Evolutionary conservation across 371 early-diverging fungal species (phyloP).

Genomic region (Apophysomyces elegans): DNA sequence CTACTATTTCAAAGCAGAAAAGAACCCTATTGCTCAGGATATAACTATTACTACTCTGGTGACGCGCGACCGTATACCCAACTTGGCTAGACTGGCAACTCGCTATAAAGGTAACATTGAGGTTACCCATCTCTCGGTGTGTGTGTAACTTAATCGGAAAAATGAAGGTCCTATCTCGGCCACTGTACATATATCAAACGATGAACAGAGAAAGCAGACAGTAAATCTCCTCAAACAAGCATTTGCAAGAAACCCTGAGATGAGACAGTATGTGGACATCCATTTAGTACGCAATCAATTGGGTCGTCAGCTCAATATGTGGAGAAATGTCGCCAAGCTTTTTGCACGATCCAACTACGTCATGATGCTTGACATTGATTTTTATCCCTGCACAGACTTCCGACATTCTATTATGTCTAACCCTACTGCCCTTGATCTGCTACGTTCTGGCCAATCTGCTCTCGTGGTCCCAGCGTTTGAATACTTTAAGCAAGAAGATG

Average conservation of each 20-base stretch:
- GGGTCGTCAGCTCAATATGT: constrained; percentile 64
- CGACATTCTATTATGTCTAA: constrained; percentile 45
- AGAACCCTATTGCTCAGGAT: constrained; percentile 36
- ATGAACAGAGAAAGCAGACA: constrained; percentile 47
- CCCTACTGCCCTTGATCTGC: constrained; percentile 34
- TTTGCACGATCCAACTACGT: constrained; percentile 65
- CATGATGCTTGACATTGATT: constrained; percentile 68
- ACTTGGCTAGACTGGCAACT: constrained; percentile 40
- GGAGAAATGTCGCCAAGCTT: constrained; percentile 66
- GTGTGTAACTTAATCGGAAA: not conserved
- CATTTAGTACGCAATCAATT: constrained; percentile 63
- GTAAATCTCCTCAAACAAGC: constrained; percentile 48
- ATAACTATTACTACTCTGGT: constrained; percentile 53
- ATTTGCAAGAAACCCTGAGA: constrained; percentile 43
- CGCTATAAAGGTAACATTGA: constrained; percentile 36
- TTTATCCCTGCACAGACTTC: constrained; percentile 60
- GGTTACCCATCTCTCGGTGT: not conserved
- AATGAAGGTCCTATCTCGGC: constrained; percentile 58
- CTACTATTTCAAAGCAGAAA: constrained; percentile 43
- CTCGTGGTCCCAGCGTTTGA: constrained; percentile 67
- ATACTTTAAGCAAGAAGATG: constrained; percentile 55
- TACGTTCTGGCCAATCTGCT: constrained; percentile 45
- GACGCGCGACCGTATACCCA: constrained; percentile 42
- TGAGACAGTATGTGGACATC: constrained; percentile 60
- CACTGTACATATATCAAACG: constrained; percentile 59